Evolutionary conservation across 139 green algal genomes (phyloP).

Genomic region (Micractinium sp.): DNA sequence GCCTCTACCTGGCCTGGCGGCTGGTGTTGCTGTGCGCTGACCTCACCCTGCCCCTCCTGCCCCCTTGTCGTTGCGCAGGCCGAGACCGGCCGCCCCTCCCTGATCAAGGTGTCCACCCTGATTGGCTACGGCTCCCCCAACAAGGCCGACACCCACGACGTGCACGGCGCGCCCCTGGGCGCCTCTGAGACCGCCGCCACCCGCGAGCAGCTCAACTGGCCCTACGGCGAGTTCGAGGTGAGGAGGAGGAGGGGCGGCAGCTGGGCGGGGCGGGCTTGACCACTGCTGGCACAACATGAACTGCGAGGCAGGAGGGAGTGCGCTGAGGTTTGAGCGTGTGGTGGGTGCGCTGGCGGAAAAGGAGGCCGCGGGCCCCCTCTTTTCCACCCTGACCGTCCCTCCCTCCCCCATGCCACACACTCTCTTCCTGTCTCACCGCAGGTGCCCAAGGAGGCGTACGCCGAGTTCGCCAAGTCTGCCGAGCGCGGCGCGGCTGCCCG

Average conservation of each 20-base stretch:
- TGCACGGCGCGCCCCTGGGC: constrained; percentile 97
- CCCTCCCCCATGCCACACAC: background rate
- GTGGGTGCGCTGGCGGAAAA: background rate
- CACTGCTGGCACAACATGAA: no score
- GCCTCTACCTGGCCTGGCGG: no score
- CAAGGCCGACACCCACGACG: constrained; percentile 97
- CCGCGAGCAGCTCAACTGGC: constrained; percentile 95
- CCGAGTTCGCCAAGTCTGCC: constrained; percentile 47
- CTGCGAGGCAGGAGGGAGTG: background rate
- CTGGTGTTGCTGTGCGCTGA: background rate
- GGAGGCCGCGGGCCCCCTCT: background rate
- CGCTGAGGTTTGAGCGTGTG: background rate
- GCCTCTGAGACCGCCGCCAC: constrained; percentile 93
- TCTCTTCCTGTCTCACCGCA: background rate
- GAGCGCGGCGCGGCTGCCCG: constrained; percentile 72
- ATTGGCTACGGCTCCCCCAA: constrained; percentile 99
- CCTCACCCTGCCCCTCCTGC: background rate
- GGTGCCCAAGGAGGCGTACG: constrained; percentile 85
- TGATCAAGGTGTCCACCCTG: constrained; percentile 97
- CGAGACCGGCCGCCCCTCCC: constrained; percentile 95
- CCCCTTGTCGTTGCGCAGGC: constrained; percentile 52
- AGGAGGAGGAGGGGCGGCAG: no score
- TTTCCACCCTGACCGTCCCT: background rate
- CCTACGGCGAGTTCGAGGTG: constrained; percentile 89
- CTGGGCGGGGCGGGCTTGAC: no score